phyloP scores from a whole-genome alignment of 441 rosid species.

The Croton laevigatus region DNA sequence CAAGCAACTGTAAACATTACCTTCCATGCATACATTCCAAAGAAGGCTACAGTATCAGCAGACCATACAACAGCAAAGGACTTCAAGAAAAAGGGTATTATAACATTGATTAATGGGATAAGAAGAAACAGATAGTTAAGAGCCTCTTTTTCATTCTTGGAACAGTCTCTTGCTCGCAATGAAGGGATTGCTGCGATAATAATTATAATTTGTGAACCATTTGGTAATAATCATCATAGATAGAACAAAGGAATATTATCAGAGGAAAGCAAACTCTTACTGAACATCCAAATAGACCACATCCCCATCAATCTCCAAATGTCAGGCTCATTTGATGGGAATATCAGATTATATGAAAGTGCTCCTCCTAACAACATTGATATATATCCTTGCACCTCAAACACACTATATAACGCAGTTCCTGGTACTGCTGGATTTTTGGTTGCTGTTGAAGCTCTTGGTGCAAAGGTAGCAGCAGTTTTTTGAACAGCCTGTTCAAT shows the following conservation, averaged over 20 bases:
- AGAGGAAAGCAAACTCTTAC: slow-evolving; percentile 42
- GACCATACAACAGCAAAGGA: slow-evolving; percentile 96
- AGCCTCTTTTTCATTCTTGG: slow-evolving; percentile 89
- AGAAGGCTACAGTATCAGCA: slow-evolving; percentile 82
- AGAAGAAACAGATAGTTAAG: slow-evolving; percentile 87
- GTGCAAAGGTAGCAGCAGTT: slow-evolving; percentile 96
- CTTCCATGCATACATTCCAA: slow-evolving; percentile 97
- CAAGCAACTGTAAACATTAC: slow-evolving; percentile 31
- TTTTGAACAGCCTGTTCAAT: slow-evolving; percentile 72
- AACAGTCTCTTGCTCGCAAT: slow-evolving; percentile 90
- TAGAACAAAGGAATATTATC: too few species aligned
- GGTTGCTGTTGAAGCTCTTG: slow-evolving; percentile 85
- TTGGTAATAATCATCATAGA: background rate
- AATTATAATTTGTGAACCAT: background rate
- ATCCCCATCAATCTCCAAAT: slow-evolving; percentile 97
- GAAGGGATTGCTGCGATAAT: slow-evolving; percentile 78
- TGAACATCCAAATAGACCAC: slow-evolving; percentile 99
- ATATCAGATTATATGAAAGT: slow-evolving; percentile 78
- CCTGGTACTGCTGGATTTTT: slow-evolving; percentile 97
- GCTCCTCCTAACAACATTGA: slow-evolving; percentile 82
- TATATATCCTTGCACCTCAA: slow-evolving; percentile 85
- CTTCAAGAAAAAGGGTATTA: slow-evolving; percentile 87
- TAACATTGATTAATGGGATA: slow-evolving; percentile 72
- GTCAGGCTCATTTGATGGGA: slow-evolving; percentile 89
- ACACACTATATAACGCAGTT: slow-evolving; percentile 68